Conservation (phyloP, 257 asterid species). For the Solanum bulbocastanum region DNA sequence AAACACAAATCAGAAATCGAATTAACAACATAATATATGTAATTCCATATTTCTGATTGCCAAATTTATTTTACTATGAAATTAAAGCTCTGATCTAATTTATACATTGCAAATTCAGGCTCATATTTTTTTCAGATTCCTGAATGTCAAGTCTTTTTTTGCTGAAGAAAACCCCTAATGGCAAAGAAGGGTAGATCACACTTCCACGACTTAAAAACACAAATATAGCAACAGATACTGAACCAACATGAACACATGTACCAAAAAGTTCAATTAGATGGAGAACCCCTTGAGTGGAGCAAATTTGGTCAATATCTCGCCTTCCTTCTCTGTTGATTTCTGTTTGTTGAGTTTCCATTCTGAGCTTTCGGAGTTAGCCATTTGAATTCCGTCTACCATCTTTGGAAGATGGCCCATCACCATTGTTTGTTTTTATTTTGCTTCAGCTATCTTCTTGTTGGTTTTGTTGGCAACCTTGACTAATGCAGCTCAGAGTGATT, state of each 20-base stretch:
- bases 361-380: slow-evolving; percentile 14
- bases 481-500: slow-evolving; percentile 13
- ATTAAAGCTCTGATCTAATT: no score
- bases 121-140: no score
- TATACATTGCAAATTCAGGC: no score
- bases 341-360: slow-evolving; percentile 23
- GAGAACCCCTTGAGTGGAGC: slow-evolving; percentile 24
- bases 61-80: no score
- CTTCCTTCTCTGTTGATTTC: slow-evolving; percentile 14
- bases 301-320: slow-evolving; percentile 17
- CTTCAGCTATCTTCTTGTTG: slow-evolving; percentile 7
- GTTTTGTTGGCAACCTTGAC: slow-evolving; percentile 5
- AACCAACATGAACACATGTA: not conserved
- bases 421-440: slow-evolving; percentile 1
- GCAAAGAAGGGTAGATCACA: not conserved
- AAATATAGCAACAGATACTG: not conserved
- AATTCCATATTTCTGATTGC: no score
- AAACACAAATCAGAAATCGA: no score
- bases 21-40: no score
- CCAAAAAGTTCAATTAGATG: slow-evolving; percentile 2
- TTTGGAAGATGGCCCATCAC: slow-evolving; percentile 12
- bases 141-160: no score
- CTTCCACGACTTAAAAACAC: not conserved
- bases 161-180: not conserved
- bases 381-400: slow-evolving; percentile 23